phyloP scores from a whole-genome alignment of 192 early-diverging fungal species.

The Coemansia guatemalensis region DNA sequence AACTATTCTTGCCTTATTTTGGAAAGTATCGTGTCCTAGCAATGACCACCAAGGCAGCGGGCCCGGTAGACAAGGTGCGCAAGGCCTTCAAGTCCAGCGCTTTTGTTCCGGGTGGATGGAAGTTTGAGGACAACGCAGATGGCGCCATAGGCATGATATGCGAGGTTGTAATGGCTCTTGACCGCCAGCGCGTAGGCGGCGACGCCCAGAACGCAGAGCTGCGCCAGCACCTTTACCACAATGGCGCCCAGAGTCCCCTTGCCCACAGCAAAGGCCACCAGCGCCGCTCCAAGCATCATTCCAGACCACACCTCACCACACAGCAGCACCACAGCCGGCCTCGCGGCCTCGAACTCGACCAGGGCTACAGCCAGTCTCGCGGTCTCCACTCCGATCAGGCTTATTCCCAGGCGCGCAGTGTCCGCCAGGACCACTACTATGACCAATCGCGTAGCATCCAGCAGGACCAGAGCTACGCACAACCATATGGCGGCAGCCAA shows the following conservation, averaged over 20 bases:
- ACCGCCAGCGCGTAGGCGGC: constrained; percentile 19
- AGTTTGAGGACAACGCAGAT: constrained; percentile 19
- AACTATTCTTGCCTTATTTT: neutral
- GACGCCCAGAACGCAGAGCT: constrained; percentile 10
- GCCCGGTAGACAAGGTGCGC: constrained; percentile 6
- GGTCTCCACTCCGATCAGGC: too few relatives aligned
- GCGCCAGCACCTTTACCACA: constrained; percentile 16
- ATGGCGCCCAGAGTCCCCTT: constrained; percentile 2
- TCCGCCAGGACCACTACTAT: neutral
- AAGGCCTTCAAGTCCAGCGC: constrained; percentile 41
- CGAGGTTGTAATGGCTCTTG: constrained; percentile 34
- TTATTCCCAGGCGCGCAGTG: too few relatives aligned
- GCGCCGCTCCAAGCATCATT: neutral
- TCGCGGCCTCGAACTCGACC: neutral
- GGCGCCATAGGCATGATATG: constrained; percentile 28
- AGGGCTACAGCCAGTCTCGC: too few relatives aligned
- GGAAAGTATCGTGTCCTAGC: neutral
- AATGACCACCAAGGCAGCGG: neutral
- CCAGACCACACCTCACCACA: neutral
- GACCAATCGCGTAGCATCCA: neutral
- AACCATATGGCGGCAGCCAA: neutral
- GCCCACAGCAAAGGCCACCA: constrained; percentile 1
- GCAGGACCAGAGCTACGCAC: neutral
- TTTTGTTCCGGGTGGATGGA: constrained; percentile 36
- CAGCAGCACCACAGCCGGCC: constrained; percentile 4